These are phyloP conservation scores for Coemansia sp. DNA, from an alignment of 192 early-diverging fungal species.

Conservation along the genomic window DNA sequence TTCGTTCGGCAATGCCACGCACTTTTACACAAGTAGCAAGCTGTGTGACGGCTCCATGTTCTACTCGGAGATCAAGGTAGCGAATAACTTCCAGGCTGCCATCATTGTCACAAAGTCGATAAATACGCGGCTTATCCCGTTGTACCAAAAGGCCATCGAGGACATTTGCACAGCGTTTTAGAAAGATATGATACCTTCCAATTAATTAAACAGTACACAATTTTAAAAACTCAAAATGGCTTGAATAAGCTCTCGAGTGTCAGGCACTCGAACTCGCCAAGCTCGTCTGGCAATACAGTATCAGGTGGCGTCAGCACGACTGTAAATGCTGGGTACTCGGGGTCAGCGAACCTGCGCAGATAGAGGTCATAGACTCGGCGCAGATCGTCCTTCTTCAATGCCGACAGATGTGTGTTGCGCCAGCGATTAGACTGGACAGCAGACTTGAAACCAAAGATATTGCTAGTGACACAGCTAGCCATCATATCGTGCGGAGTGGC, in stretches of 20 bases:
- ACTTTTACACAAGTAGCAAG: constrained; percentile 62
- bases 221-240: not conserved
- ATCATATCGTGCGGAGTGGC: constrained; percentile 24
- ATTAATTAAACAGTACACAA: not conserved
- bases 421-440: constrained; percentile 13
- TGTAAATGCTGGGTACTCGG: constrained; percentile 15
- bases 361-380: constrained; percentile 34
- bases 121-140: constrained; percentile 31
- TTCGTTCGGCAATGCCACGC: constrained; percentile 54
- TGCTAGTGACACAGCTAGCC: constrained; percentile 5
- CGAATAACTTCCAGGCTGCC: constrained; percentile 43
- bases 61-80: constrained; percentile 64
- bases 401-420: constrained; percentile 26
- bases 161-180: constrained; percentile 52
- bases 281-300: constrained; percentile 21
- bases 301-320: constrained; percentile 33
- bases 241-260: constrained; percentile 9
- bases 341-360: constrained; percentile 23
- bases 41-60: constrained; percentile 60
- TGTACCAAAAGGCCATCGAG: constrained; percentile 51
- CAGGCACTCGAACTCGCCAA: constrained; percentile 27
- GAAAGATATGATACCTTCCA: not conserved
- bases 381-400: constrained; percentile 30
- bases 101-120: constrained; percentile 45
- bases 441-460: constrained; percentile 31